Evolutionary conservation across 345 rosid genomes (phyloP), one percentile per base, ranked within the genome.

Genomic region (Passiflora organensis): DNA sequence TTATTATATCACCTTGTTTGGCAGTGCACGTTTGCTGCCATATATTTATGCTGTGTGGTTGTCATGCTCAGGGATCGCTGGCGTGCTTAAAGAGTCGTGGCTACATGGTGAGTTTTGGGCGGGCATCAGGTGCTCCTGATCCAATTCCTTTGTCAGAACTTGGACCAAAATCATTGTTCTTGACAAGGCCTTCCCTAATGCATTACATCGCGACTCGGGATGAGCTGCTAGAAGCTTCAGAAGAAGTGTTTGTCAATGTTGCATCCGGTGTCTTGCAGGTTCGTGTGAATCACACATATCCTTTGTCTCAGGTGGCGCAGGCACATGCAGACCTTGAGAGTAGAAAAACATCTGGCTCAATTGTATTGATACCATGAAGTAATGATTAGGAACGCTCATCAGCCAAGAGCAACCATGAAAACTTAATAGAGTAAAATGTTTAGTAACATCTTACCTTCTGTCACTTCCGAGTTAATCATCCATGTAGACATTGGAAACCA

Each of bases 51-150:
- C n/a, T n/a, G n/a, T n/a, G n/a, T n/a, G n/a, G n/a, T n/a, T n/a
- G n/a, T n/a, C n/a, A n/a, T n/a, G n/a, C n/a, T 15, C 63, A 93
- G 95, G 94, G 99, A 47, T 93, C 96, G 6, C 48, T 89, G 75
- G 91, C 70, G 1, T 84, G 95, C 80, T 76, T 89, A 56, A 89
- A 81, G 78, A 55, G 47, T 48, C 78, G 88, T 4, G 94, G 99
- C 17, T 80, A 79, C 76, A 78, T 86, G 95, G 95, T 93, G 74
- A 76, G 82, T 59, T 89, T 80, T 47, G 95, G 99, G 52, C 91
- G 82, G 70, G 86, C 96, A 37, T 93, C 99, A 0, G 96, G 99
- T 22, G 10, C 62, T 10, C 86, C 79, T 6, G 94, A 93, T 61
- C 91, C 96, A 6, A 54, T 86, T 67, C 86, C 91, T 25, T 48